phyloP scores from a whole-genome alignment of 2,329 filamentous ascomycete genomes.

The Bipolaris oryzae region DNA sequence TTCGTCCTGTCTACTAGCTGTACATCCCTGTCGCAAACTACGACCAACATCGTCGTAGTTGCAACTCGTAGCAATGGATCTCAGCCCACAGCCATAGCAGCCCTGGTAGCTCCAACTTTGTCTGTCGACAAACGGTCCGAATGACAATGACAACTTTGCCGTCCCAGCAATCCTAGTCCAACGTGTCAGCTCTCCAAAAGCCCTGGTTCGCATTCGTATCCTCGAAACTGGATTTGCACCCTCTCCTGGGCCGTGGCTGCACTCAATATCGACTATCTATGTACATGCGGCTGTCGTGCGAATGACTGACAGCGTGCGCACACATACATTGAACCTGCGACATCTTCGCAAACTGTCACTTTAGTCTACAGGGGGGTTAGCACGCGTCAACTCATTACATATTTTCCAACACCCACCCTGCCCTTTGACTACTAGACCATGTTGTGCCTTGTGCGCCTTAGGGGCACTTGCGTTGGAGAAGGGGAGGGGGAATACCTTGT shows the following conservation, averaged over 20 bases:
- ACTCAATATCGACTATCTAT: background rate
- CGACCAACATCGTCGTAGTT: background rate
- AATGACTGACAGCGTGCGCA: background rate
- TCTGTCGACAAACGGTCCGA: slow-evolving; percentile 14
- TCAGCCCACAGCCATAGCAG: background rate
- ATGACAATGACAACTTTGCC: background rate
- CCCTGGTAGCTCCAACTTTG: slow-evolving; percentile 9
- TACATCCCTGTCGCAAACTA: background rate
- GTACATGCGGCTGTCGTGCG: background rate
- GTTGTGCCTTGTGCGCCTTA: too few relatives aligned
- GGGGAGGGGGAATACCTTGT: too few relatives aligned
- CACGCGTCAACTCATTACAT: too few relatives aligned
- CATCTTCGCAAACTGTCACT: too few relatives aligned
- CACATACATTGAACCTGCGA: too few relatives aligned
- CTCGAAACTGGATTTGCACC: background rate
- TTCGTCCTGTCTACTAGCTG: background rate
- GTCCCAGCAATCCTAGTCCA: slow-evolving; percentile 5
- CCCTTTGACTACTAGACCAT: too few relatives aligned
- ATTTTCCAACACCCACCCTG: too few relatives aligned
- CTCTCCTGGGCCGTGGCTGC: background rate
- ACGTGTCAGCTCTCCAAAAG: background rate
- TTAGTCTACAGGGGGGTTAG: too few relatives aligned
- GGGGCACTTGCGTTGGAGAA: too few relatives aligned
- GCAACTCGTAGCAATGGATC: background rate
- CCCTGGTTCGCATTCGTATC: slow-evolving; percentile 4